phyloP scores from a whole-genome alignment of 805 yeast genomes.

The Priceomyces castillae region DNA sequence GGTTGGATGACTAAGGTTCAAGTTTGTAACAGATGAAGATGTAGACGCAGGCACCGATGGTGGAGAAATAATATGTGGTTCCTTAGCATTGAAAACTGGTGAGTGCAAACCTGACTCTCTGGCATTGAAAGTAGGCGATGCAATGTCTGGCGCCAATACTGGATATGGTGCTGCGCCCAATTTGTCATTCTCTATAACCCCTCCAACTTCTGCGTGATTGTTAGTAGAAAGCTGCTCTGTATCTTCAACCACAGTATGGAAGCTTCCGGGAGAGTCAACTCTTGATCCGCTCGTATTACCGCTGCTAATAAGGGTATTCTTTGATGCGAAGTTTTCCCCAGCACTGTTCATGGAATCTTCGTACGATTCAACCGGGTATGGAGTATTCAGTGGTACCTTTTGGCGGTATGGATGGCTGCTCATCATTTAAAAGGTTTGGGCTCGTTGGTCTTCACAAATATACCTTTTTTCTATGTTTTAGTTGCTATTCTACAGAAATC shows the following conservation, averaged over 20 bases:
- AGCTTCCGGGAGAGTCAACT: too few relatives aligned
- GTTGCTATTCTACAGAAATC: neutral
- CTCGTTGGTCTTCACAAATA: neutral
- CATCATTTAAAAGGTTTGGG: slow-evolving; percentile 10
- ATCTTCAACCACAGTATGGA: too few relatives aligned
- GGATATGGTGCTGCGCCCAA: slow-evolving; percentile 15
- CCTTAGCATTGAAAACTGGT: slow-evolving; percentile 18
- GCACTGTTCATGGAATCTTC: too few relatives aligned
- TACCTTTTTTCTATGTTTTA: neutral
- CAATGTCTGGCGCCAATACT: slow-evolving; percentile 16
- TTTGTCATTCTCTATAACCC: slow-evolving; percentile 3
- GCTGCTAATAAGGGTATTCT: too few relatives aligned
- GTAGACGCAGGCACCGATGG: slow-evolving; percentile 29
- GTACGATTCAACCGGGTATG: slow-evolving; percentile 16
- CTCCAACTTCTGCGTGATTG: neutral
- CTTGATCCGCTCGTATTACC: too few relatives aligned
- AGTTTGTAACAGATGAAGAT: slow-evolving; percentile 35
- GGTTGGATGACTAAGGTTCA: slow-evolving; percentile 18
- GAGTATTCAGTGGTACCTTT: slow-evolving; percentile 14
- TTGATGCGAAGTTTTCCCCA: too few relatives aligned
- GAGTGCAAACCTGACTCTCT: slow-evolving; percentile 18
- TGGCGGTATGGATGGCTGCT: slow-evolving; percentile 29
- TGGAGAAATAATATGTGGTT: slow-evolving; percentile 19
- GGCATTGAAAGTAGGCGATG: slow-evolving; percentile 2
- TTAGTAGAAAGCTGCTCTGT: neutral